phyloP scores from a whole-genome alignment of 1,284 basidiomycete species.

The Leccinum fuscescens region DNA sequence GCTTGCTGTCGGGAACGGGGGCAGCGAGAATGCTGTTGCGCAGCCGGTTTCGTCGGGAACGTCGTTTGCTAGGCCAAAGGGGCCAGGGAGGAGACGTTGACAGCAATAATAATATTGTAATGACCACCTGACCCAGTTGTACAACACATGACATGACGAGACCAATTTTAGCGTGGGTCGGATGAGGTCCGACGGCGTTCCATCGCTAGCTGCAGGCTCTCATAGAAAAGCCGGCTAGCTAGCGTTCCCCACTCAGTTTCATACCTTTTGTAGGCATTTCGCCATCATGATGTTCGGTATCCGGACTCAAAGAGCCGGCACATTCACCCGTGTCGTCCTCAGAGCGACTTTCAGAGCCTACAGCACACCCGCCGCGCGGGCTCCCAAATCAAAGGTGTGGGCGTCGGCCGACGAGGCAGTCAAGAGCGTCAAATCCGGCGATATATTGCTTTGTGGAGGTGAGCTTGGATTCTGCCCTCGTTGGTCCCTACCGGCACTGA shows the following conservation, averaged over 20 bases:
- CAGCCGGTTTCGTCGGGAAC: constrained; percentile 34
- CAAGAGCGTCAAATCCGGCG: constrained; percentile 77
- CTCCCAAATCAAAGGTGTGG: constrained; percentile 73
- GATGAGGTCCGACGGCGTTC: background rate
- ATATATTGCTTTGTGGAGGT: constrained; percentile 82
- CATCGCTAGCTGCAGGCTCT: background rate
- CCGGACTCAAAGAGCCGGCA: constrained; percentile 15
- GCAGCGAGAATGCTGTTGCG: constrained; percentile 12
- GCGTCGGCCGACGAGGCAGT: constrained; percentile 77
- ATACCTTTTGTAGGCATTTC: background rate
- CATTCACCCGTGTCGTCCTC: constrained; percentile 12
- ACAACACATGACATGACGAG: too few relatives aligned
- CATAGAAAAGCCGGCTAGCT: constrained; percentile 1
- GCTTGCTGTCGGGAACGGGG: constrained; percentile 40
- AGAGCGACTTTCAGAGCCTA: constrained; percentile 19
- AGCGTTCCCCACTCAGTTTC: background rate
- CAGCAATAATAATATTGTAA: too few relatives aligned
- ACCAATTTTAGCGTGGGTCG: too few relatives aligned
- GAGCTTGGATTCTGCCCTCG: constrained; percentile 21
- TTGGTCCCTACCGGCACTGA: background rate
- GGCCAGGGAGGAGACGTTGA: constrained; percentile 48
- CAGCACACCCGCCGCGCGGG: constrained; percentile 20
- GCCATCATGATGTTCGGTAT: constrained; percentile 27
- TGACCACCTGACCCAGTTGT: too few relatives aligned
- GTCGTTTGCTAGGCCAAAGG: constrained; percentile 60